Percentiles rank a stretch among this genome's conserved stretches.
These are phyloP conservation scores for Mucuna pruriens DNA, from an alignment of 306 rosid genomes.

Conservation along the genomic window DNA sequence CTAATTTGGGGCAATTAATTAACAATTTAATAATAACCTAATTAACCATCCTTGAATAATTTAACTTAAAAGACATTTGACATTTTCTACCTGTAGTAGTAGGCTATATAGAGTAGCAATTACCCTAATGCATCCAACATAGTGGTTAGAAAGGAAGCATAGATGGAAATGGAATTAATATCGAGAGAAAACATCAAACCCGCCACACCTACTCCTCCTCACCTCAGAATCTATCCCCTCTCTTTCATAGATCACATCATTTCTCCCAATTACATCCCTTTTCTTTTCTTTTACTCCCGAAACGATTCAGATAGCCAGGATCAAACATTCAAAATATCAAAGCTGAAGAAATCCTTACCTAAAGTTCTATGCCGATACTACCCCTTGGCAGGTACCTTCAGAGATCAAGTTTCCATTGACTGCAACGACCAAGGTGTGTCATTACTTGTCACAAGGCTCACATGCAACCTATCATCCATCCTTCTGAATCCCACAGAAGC, in stretches of 20 bases:
- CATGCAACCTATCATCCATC: constrained; percentile 27
- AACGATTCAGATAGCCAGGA: not conserved
- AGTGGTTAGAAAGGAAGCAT: too few species aligned
- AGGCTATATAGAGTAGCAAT: too few species aligned
- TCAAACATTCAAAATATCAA: not conserved
- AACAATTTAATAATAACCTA: too few species aligned
- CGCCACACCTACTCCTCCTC: constrained; percentile 50
- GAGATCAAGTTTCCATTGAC: constrained; percentile 40
- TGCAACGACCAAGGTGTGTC: constrained; percentile 65
- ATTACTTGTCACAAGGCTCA: constrained; percentile 40
- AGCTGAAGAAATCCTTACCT: constrained; percentile 54
- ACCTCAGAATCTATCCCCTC: constrained; percentile 37
- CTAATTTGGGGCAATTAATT: too few species aligned
- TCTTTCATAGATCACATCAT: constrained; percentile 47
- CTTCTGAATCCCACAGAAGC: constrained; percentile 36
- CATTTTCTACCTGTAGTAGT: too few species aligned
- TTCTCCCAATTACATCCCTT: constrained; percentile 35
- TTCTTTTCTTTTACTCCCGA: constrained; percentile 51
- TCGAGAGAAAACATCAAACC: constrained; percentile 64
- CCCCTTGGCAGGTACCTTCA: constrained; percentile 56
- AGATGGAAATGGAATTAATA: constrained; percentile 44
- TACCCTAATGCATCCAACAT: too few species aligned
- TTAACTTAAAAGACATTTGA: too few species aligned
- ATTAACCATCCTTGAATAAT: too few species aligned
- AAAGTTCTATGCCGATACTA: constrained; percentile 51